Evolutionary conservation across 495 filamentous ascomycete species (phyloP).

Genomic region (Tuber umbilicatum): DNA sequence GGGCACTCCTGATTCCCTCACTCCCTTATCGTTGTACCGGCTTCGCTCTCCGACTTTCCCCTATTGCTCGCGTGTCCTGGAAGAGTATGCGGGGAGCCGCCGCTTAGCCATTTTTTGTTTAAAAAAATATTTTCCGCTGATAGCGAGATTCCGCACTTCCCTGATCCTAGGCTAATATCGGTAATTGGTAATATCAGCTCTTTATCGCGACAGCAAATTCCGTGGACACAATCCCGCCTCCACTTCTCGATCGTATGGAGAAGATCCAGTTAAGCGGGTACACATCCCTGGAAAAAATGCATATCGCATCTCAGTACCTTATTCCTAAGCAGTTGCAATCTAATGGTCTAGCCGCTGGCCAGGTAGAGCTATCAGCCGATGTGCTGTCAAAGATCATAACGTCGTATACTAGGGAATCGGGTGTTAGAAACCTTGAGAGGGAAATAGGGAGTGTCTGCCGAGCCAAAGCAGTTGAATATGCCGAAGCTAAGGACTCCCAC

Average conservation of each 20-base stretch:
- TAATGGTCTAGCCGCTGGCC: slow-evolving; percentile 68
- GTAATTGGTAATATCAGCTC: slow-evolving; percentile 46
- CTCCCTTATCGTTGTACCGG: neutral
- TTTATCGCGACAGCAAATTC: slow-evolving; percentile 99
- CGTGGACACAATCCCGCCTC: slow-evolving; percentile 88
- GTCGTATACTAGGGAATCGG: slow-evolving; percentile 94
- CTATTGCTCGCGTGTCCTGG: slow-evolving; percentile 21
- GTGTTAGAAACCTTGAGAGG: slow-evolving; percentile 91
- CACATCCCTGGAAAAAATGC: slow-evolving; percentile 94
- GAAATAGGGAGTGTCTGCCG: slow-evolving; percentile 93
- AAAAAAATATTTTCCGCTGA: slow-evolving; percentile 9
- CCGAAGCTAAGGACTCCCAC: slow-evolving; percentile 78
- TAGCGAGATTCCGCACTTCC: slow-evolving; percentile 13
- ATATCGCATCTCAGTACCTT: slow-evolving; percentile 87
- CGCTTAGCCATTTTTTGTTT: slow-evolving; percentile 15
- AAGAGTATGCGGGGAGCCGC: slow-evolving; percentile 16
- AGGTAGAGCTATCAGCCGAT: slow-evolving; percentile 68
- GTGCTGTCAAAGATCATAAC: slow-evolving; percentile 92
- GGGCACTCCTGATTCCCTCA: neutral
- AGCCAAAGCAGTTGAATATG: slow-evolving; percentile 88
- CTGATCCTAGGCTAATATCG: slow-evolving; percentile 21
- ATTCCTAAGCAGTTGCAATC: slow-evolving; percentile 84
- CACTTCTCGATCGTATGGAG: slow-evolving; percentile 96
- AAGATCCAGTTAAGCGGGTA: slow-evolving; percentile 87
- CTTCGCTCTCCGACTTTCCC: slow-evolving; percentile 3